Conservation (phyloP, 2,329 filamentous ascomycete species). For the Leptosphaerulina australis region DNA sequence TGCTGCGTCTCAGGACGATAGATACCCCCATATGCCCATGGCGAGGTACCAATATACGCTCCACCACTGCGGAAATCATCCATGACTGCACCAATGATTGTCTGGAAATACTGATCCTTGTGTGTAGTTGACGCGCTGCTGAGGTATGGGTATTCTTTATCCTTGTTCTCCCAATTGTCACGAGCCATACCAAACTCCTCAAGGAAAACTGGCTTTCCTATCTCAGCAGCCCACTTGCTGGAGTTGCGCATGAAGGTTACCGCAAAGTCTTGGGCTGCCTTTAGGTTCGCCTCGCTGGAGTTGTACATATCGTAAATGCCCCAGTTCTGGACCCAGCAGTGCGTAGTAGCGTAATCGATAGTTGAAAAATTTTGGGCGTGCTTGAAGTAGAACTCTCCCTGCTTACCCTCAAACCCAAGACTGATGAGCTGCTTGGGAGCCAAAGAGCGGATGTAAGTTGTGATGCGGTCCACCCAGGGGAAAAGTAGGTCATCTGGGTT, state of each 20-base stretch:
- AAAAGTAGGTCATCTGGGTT: conserved; percentile 45
- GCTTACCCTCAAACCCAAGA: conserved; percentile 49
- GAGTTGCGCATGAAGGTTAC: conserved; percentile 43
- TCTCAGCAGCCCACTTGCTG: conserved; percentile 43
- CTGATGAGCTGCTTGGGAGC: conserved; percentile 49
- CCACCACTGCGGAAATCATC: conserved; percentile 44
- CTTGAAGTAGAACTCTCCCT: conserved; percentile 51
- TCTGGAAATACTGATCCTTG: conserved; percentile 49
- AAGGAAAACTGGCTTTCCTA: conserved; percentile 48
- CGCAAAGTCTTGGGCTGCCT: conserved; percentile 46
- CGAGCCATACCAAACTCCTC: conserved; percentile 52
- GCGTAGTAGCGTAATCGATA: conserved; percentile 49
- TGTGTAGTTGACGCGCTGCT: conserved; percentile 44
- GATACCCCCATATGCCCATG: conserved; percentile 51
- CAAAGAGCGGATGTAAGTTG: conserved; percentile 45
- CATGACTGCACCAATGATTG: conserved; percentile 47
- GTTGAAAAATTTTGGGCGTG: conserved; percentile 45
- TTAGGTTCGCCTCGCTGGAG: conserved; percentile 38
- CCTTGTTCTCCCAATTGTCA: conserved; percentile 49
- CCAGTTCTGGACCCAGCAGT: conserved; percentile 52
- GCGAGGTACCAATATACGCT: conserved; percentile 47
- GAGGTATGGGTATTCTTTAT: conserved; percentile 47
- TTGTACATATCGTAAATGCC: conserved; percentile 50
- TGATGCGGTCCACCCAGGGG: conserved; percentile 47
- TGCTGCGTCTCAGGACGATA: conserved; percentile 49